Percentiles rank a stretch among this genome's conserved stretches.
phyloP scores from a whole-genome alignment of 169 alveolate species.

The Ichthyophthirius multifiliis region DNA sequence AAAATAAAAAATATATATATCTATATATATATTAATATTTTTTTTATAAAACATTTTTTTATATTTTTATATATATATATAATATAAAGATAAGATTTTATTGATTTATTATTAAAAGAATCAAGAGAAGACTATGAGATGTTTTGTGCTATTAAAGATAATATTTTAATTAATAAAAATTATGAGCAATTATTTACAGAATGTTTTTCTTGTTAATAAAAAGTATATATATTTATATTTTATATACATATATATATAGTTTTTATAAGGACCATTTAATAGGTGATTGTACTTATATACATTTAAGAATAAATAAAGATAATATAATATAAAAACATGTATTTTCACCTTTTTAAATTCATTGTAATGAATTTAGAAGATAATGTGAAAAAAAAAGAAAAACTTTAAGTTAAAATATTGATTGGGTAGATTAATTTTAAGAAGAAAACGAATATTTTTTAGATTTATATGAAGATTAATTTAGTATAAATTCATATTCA shows the following conservation, averaged over 20 bases:
- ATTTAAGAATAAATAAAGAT: neutral
- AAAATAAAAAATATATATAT: neutral
- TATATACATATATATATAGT: too few relatives aligned
- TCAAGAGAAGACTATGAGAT: neutral
- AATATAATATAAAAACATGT: neutral
- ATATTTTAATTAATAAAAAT: neutral
- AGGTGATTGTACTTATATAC: constrained; percentile 3
- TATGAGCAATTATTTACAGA: neutral
- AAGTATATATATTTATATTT: neutral
- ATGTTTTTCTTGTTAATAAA: neutral
- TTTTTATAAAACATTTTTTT: neutral
- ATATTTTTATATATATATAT: neutral
- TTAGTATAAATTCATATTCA: neutral
- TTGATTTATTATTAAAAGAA: neutral
- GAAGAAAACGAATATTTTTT: neutral
- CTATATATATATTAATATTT: neutral
- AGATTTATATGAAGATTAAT: neutral
- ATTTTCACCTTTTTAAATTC: neutral
- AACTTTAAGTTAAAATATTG: neutral
- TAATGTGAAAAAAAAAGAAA: neutral
- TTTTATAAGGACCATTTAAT: neutral
- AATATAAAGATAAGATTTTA: neutral
- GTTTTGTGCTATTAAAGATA: constrained; percentile 17
- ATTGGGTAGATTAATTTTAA: neutral
- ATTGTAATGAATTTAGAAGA: neutral